These are phyloP conservation scores for Phaffia australis DNA, from an alignment of 768 basidiomycete species.

Conservation along the genomic window DNA sequence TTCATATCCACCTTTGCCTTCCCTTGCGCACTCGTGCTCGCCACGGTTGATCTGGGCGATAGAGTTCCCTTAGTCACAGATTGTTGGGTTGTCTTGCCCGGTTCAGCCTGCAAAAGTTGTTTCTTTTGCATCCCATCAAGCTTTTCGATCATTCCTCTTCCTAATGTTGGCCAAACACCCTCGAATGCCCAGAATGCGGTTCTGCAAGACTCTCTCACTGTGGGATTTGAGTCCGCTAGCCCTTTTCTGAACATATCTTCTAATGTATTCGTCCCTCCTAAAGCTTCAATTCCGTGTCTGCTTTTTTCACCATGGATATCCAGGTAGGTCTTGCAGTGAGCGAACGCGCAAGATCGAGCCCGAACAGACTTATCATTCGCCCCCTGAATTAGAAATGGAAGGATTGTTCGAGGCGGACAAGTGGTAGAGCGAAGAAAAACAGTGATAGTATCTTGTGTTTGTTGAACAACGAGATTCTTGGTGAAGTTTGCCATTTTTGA, in stretches of 20 bases:
- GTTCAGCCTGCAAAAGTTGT: slow-evolving; percentile 76
- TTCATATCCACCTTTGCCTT: not conserved
- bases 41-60: not conserved
- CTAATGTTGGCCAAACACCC: slow-evolving; percentile 61
- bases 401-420: slow-evolving; percentile 55
- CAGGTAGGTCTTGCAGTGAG: slow-evolving; percentile 65
- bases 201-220: slow-evolving; percentile 63
- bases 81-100: slow-evolving; percentile 32
- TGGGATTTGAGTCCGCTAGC: slow-evolving; percentile 66
- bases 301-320: slow-evolving; percentile 58
- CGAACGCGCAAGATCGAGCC: slow-evolving; percentile 54
- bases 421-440: slow-evolving; percentile 61
- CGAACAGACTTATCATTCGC: slow-evolving; percentile 73
- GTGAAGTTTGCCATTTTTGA: slow-evolving; percentile 80
- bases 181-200: slow-evolving; percentile 70
- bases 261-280: slow-evolving; percentile 57
- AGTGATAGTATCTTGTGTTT: slow-evolving; percentile 62
- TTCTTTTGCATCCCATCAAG: slow-evolving; percentile 63
- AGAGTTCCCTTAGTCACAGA: not conserved
- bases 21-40: not conserved
- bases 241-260: slow-evolving; percentile 64
- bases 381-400: slow-evolving; percentile 57
- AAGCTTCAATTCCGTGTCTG: slow-evolving; percentile 55
- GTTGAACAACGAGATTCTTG: slow-evolving; percentile 81
- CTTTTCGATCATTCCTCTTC: slow-evolving; percentile 50